Conservation (phyloP, 441 rosid genomes). For the Syzygium malaccense region DNA sequence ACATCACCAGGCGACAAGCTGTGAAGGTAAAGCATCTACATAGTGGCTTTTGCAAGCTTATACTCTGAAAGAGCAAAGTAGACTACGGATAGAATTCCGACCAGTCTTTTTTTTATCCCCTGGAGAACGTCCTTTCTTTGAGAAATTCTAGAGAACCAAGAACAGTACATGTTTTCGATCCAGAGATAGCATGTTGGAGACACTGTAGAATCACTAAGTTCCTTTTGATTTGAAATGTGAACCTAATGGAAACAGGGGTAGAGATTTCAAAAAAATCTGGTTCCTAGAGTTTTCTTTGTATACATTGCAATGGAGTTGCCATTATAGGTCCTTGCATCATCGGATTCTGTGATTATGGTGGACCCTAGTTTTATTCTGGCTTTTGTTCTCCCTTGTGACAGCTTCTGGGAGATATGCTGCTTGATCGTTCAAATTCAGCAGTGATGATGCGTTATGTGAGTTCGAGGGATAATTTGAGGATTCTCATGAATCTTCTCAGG, state of each 20-base stretch:
- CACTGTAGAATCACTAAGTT: neutral
- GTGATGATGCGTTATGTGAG: slow-evolving; percentile 81
- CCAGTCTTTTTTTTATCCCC: neutral
- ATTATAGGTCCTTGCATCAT: neutral
- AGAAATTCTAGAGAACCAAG: neutral
- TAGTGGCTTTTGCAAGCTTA: neutral
- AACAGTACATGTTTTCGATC: neutral
- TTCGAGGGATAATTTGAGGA: slow-evolving; percentile 66
- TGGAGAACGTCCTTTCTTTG: neutral
- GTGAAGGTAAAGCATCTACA: slow-evolving; percentile 38
- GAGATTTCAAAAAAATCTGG: neutral
- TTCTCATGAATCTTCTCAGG: slow-evolving; percentile 84
- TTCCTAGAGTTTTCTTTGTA: neutral
- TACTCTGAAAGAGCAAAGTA: neutral
- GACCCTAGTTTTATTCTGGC: neutral
- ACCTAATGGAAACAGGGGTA: neutral
- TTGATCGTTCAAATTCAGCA: slow-evolving; percentile 68
- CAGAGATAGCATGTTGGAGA: neutral
- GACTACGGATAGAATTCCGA: neutral
- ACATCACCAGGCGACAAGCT: slow-evolving; percentile 75
- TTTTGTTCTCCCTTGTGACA: slow-evolving; percentile 1
- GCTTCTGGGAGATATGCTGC: slow-evolving; percentile 65
- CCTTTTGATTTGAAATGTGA: neutral
- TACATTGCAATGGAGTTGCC: neutral
- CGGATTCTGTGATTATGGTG: neutral